phyloP scores from a whole-genome alignment of 2,329 filamentous ascomycete genomes.

The Furcasterigmium sp. region DNA sequence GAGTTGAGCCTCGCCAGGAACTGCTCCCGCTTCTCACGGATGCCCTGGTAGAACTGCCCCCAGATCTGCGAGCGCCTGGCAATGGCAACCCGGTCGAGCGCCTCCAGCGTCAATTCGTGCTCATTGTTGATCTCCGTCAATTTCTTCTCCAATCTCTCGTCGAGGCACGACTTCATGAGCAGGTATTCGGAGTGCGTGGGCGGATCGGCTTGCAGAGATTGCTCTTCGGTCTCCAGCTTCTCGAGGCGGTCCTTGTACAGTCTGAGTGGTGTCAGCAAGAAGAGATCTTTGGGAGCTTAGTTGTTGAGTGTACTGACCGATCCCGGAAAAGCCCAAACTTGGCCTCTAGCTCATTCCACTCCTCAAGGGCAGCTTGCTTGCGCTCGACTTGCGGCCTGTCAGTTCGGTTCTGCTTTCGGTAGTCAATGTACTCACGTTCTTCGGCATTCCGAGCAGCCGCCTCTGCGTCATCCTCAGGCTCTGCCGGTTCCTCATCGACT shows the following conservation, averaged over 20 bases:
- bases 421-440: slow-evolving; percentile 44
- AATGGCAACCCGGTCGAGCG: slow-evolving; percentile 68
- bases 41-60: slow-evolving; percentile 83
- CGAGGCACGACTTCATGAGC: slow-evolving; percentile 81
- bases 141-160: slow-evolving; percentile 77
- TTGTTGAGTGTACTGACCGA: slow-evolving; percentile 43
- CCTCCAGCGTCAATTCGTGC: slow-evolving; percentile 66
- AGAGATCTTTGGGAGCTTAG: too few relatives aligned
- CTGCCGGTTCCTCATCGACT: slow-evolving; percentile 50
- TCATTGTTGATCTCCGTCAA: slow-evolving; percentile 70
- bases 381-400: slow-evolving; percentile 53
- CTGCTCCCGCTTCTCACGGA: slow-evolving; percentile 76
- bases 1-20: slow-evolving; percentile 77
- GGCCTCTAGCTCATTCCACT: slow-evolving; percentile 75
- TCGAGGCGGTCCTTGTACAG: slow-evolving; percentile 85
- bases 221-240: slow-evolving; percentile 68
- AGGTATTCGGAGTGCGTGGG: slow-evolving; percentile 89
- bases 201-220: slow-evolving; percentile 50
- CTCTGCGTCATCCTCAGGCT: slow-evolving; percentile 56
- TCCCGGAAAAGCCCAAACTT: slow-evolving; percentile 85
- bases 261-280: slow-evolving; percentile 37
- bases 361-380: slow-evolving; percentile 75
- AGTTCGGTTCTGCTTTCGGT: neutral
- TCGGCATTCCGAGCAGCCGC: slow-evolving; percentile 57
- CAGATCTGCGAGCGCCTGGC: slow-evolving; percentile 82